Evolutionary conservation across 2,329 filamentous ascomycete genomes (phyloP), one percentile per base, ranked within the genome.

Genomic region (Ceratocystis eucalypticola): DNA sequence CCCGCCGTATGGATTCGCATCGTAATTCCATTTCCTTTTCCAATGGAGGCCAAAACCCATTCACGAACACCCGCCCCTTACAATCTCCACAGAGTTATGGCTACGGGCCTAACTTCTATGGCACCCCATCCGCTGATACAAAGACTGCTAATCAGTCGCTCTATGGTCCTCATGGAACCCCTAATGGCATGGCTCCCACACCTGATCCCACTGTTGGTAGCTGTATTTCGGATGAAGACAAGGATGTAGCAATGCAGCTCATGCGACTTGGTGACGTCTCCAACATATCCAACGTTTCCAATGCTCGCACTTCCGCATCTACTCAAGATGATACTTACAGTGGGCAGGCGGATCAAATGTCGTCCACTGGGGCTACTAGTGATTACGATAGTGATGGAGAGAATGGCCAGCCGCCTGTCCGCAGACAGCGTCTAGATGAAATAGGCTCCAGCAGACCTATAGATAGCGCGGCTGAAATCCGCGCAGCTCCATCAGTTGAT

Each of bases 201-300:
- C 94, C 94, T 30, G 94, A 97, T 72, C 93, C 93, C n/a, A 99
- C 94, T 12, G 89, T 97, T 71, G 90, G 90, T 65, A 97, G 93
- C 77, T 95, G 91, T 75, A 93, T 99, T 75, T 97, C 93, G 15
- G 94, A 99, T 74, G 94, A 99, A 76, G 84, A 87, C 71, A 87
- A 87, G 73, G 94, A 99, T 76, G 94, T 97, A 69, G 94, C 94
- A 67, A 87, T 96, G 74, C 94, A 97, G 77, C 81, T 99, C 72
- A 97, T 99, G 87, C 88, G 93, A 71, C 83, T 99, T 65, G 92
- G 94, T 59, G 92, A 96, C 74, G 55, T 66, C 30, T 67, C 67
- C n/a, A 68, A 70, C 55, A 90, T 92, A 71, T 94, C 91, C 66
- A 96, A 96, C 74, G 88, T 95, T 72, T 96, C 91, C 1, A 90